A percentile compares a stretch with the other conserved stretches of the same genome.
phyloP scores from a whole-genome alignment of 495 filamentous ascomycete species.

The Stereocaulon alpinum region DNA sequence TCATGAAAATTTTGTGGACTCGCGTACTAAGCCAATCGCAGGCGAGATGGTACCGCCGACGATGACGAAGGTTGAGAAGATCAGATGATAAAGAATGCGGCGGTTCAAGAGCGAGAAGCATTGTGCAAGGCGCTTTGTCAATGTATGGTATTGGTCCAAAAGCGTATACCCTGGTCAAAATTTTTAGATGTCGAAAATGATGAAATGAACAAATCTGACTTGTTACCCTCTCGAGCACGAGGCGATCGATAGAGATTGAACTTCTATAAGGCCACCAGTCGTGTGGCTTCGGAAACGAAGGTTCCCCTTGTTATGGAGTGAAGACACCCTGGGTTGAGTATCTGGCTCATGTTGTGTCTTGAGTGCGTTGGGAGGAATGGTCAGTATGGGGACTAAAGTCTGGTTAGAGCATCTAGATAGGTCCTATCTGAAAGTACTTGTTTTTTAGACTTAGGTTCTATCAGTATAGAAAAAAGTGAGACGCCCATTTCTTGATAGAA shows the following conservation, averaged over 20 bases:
- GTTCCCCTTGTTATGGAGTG: too few species aligned
- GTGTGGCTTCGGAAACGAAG: too few species aligned
- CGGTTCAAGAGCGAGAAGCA: neutral
- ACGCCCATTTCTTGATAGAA: too few species aligned
- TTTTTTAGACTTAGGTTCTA: too few species aligned
- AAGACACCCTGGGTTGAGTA: too few species aligned
- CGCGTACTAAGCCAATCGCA: slow-evolving; percentile 15
- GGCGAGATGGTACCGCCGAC: slow-evolving; percentile 41
- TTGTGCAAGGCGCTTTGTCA: slow-evolving; percentile 1
- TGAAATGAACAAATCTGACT: neutral
- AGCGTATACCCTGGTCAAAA: slow-evolving; percentile 8
- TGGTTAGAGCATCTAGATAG: too few species aligned
- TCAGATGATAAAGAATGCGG: neutral
- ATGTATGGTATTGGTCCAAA: neutral
- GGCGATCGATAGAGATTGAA: neutral
- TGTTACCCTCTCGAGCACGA: neutral
- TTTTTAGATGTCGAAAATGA: neutral
- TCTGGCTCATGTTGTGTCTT: too few species aligned
- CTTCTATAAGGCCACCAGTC: neutral
- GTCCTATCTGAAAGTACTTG: too few species aligned
- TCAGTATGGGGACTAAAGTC: too few species aligned
- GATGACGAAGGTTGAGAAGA: slow-evolving; percentile 33
- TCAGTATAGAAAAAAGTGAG: too few species aligned
- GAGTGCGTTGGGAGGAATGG: too few species aligned
- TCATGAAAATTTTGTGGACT: neutral